Percentiles rank a stretch among this genome's conserved stretches.
These are phyloP conservation scores for Lachnellula hyalina DNA, from an alignment of 2,329 filamentous ascomycete genomes.

Conservation along the genomic window DNA sequence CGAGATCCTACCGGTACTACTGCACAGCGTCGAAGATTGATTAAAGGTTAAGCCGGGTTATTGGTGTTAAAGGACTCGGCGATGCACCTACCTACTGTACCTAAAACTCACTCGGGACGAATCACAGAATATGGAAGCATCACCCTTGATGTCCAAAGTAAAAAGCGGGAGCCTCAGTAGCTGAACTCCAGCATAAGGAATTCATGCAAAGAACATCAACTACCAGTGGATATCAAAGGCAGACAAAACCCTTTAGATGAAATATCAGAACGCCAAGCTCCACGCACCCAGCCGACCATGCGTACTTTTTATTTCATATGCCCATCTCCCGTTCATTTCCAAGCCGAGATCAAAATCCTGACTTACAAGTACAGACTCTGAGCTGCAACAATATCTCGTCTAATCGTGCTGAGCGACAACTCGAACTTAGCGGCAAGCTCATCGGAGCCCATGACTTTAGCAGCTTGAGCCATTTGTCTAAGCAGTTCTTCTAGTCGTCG, in stretches of 20 bases:
- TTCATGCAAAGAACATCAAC: background rate
- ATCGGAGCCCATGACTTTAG: slow-evolving; percentile 97
- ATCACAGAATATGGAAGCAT: background rate
- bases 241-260: background rate
- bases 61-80: background rate
- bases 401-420: slow-evolving; percentile 74
- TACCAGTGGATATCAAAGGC: background rate
- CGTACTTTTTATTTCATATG: slow-evolving; percentile 5
- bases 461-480: slow-evolving; percentile 89
- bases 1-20: slow-evolving; percentile 3
- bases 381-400: slow-evolving; percentile 89
- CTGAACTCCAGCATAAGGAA: background rate
- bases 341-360: background rate
- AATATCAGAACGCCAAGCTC: slow-evolving; percentile 13
- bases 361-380: slow-evolving; percentile 83
- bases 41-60: slow-evolving; percentile 2
- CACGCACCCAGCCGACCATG: slow-evolving; percentile 8
- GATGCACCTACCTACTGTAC: background rate
- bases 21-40: slow-evolving; percentile 3
- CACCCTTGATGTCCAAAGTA: background rate
- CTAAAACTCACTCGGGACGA: background rate
- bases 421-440: slow-evolving; percentile 93
- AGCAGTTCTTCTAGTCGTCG: slow-evolving; percentile 89
- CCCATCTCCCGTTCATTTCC: background rate
- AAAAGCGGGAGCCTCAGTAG: background rate